Evolutionary conservation across 495 filamentous ascomycete species (phyloP), one percentile per base, ranked within the genome.

Genomic region (Trichoderma virens): DNA sequence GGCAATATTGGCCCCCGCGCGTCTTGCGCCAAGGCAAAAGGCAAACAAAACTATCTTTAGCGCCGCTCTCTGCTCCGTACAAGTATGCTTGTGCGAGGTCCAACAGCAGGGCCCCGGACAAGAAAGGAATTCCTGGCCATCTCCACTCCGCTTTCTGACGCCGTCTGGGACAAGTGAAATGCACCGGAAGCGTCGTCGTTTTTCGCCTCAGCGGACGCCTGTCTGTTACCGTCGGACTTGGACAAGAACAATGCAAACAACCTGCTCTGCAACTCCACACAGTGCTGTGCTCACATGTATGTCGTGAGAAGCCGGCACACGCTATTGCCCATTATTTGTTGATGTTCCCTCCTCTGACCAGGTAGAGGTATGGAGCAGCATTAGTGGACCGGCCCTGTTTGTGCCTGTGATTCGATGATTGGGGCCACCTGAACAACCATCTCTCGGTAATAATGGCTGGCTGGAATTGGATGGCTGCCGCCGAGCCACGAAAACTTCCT

Each of bases 381-480:
- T 56, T 27, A 56, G 51, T 56, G 51, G 51, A 56, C 4, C 51
- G 16, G 27, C 51, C 25, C 16, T 30, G 18, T 7, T 23, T 3
- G 16, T 2, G 23, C 25, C 51, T 28, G 8, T 56, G 51, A 30
- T 30, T 47, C 51, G 23, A 30, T 30, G 8, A 18, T 30, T 16
- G 14, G 0, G 51, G 25, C 51, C 27, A 56, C 25, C 27, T 56
- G 25, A 30, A 56, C 16, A 56, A 27, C 27, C 51, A 30, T 27
- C 51, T 13, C 25, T 56, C 51, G 27, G 11, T 27, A 20, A 27
- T 3, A 47, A 20, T 47, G n/a, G 43, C 43, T 56, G 51, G 51
- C 51, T 56, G 51, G 51, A 56, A 30, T 56, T 56, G 51, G 23
- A 56, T 56, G 51, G 51, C 51, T 56, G 27, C 20, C 51, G 51